phyloP scores from a whole-genome alignment of 257 asterid species.

The Petunia secreta region DNA sequence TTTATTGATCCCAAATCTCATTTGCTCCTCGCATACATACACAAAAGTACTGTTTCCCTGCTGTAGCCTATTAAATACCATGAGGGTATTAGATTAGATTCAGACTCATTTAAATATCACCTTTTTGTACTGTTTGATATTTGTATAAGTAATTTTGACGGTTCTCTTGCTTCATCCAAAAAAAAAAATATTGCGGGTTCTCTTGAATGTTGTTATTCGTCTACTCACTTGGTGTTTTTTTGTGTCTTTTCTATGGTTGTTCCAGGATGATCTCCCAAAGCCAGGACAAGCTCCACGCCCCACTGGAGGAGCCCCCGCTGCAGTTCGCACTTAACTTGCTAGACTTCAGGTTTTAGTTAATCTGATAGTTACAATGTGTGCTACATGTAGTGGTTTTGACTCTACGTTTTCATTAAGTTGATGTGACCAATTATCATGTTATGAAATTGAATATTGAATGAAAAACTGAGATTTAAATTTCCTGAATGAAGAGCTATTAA shows the following conservation, averaged over 20 bases:
- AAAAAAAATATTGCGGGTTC: neutral
- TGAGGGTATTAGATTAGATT: neutral
- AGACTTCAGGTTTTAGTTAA: constrained; percentile 9
- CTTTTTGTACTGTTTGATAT: neutral
- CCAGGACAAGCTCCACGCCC: constrained; percentile 64
- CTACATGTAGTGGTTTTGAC: constrained; percentile 18
- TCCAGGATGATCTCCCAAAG: constrained; percentile 69
- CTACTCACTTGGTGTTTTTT: neutral
- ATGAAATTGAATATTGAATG: constrained; percentile 18
- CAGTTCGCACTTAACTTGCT: constrained; percentile 44
- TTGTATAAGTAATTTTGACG: neutral
- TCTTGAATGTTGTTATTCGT: neutral
- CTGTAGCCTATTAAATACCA: neutral
- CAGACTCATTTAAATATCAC: neutral
- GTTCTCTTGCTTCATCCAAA: neutral
- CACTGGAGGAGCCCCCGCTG: constrained; percentile 56
- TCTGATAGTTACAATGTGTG: neutral
- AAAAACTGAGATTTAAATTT: neutral
- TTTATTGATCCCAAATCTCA: neutral
- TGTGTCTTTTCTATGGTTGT: neutral
- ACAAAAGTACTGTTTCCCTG: neutral
- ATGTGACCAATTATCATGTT: neutral
- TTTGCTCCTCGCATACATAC: neutral
- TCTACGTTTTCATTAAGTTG: constrained; percentile 14
- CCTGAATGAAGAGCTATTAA: neutral